These are phyloP conservation scores for Fusarium sp. DNA, from an alignment of 2,329 filamentous ascomycete species.

Conservation along the genomic window DNA sequence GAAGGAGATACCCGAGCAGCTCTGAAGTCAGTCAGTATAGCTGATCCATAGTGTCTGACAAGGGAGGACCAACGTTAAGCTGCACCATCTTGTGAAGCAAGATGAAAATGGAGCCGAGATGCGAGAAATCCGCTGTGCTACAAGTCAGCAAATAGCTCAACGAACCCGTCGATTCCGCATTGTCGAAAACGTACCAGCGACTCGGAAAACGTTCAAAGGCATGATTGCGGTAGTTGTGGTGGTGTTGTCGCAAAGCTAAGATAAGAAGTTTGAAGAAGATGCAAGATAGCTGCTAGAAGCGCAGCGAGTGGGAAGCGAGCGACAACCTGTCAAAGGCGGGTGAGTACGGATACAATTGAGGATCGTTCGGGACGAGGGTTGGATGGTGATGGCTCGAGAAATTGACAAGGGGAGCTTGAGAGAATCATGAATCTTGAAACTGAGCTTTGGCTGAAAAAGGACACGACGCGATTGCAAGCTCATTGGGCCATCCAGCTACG, in stretches of 20 bases:
- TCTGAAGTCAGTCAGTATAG: constrained; percentile 64
- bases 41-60: constrained; percentile 1
- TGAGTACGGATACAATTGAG: constrained; percentile 29
- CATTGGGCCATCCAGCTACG: constrained; percentile 41
- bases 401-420: constrained; percentile 38
- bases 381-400: constrained; percentile 25
- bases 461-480: constrained; percentile 47
- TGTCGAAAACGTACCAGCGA: constrained; percentile 58
- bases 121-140: constrained; percentile 86
- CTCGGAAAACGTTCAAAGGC: constrained; percentile 66
- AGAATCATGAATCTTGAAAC: constrained; percentile 39
- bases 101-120: constrained; percentile 93
- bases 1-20: constrained; percentile 97
- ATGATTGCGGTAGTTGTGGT: constrained; percentile 53
- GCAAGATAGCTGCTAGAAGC: constrained; percentile 25
- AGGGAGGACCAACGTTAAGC: constrained; percentile 74
- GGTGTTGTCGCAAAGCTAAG: constrained; percentile 23
- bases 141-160: constrained; percentile 27
- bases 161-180: background rate
- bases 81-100: constrained; percentile 96
- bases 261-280: constrained; percentile 7
- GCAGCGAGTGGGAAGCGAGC: constrained; percentile 30
- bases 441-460: constrained; percentile 41
- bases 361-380: constrained; percentile 12
- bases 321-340: constrained; percentile 25